Conservation (phyloP, 129 eudicot species). For the Calendula officinalis region DNA sequence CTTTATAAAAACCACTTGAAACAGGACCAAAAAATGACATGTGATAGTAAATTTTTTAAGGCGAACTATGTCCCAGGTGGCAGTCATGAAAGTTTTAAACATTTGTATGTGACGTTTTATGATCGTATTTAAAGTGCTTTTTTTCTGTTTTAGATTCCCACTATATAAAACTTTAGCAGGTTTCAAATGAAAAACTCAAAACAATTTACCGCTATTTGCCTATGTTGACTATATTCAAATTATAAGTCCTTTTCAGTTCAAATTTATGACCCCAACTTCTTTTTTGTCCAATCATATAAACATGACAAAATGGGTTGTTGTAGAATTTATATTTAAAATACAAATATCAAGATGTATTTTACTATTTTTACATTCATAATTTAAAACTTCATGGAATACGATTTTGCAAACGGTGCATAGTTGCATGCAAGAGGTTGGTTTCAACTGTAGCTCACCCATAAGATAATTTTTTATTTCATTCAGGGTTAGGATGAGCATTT, state of each 20-base stretch:
- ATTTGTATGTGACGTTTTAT: conserved; percentile 3
- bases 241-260: conserved; percentile 4
- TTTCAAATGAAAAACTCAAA: conserved; percentile 19
- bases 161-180: not conserved
- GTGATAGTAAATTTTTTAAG: not conserved
- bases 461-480: no score
- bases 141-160: not conserved
- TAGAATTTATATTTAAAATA: not conserved
- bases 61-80: not conserved
- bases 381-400: not conserved
- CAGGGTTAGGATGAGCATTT: no score
- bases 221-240: conserved; percentile 17
- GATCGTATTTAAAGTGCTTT: conserved; percentile 10
- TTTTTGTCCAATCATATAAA: conserved; percentile 4
- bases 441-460: not conserved
- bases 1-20: no score
- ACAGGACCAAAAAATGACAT: no score
- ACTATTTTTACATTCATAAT: not conserved
- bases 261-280: conserved; percentile 10
- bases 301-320: conserved; percentile 26
- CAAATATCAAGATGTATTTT: not conserved
- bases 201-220: conserved; percentile 26
- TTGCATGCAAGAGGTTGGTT: conserved; percentile 2
- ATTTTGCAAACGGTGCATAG: not conserved
- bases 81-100: conserved; percentile 25